phyloP scores from a whole-genome alignment of 768 basidiomycete genomes.

The Rickenella mellea region DNA sequence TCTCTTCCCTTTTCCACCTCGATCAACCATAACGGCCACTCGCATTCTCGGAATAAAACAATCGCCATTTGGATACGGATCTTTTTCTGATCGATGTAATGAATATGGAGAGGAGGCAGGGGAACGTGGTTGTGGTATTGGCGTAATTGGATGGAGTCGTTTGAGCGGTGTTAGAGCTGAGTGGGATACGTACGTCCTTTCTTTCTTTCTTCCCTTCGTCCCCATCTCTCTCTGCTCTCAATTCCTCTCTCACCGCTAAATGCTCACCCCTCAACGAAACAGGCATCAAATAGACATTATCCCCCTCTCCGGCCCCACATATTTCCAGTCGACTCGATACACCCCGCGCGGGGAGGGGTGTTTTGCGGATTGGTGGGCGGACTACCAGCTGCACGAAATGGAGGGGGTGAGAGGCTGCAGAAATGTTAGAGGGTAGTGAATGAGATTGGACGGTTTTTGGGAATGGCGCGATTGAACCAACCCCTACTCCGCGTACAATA shows the following conservation, averaged over 20 bases:
- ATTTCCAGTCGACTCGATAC: conserved; percentile 67
- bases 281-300: conserved; percentile 66
- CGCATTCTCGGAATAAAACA: too few species aligned
- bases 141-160: conserved; percentile 48
- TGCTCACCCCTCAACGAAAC: conserved; percentile 23
- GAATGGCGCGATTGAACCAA: too few species aligned
- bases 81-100: neutral
- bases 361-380: too few species aligned
- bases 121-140: conserved; percentile 44
- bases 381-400: too few species aligned
- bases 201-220: conserved; percentile 1
- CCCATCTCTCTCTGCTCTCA: neutral
- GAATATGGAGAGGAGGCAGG: conserved; percentile 24
- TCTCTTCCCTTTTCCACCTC: too few species aligned
- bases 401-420: too few species aligned
- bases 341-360: too few species aligned
- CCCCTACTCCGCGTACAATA: too few species aligned
- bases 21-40: too few species aligned
- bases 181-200: conserved; percentile 43
- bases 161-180: conserved; percentile 54
- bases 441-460: too few species aligned
- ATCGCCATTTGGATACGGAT: too few species aligned
- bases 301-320: conserved; percentile 46
- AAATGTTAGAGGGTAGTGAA: too few species aligned
- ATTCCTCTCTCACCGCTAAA: neutral